Evolutionary conservation across 2,329 filamentous ascomycete species (phyloP).

Genomic region (Aspergillus felis): DNA sequence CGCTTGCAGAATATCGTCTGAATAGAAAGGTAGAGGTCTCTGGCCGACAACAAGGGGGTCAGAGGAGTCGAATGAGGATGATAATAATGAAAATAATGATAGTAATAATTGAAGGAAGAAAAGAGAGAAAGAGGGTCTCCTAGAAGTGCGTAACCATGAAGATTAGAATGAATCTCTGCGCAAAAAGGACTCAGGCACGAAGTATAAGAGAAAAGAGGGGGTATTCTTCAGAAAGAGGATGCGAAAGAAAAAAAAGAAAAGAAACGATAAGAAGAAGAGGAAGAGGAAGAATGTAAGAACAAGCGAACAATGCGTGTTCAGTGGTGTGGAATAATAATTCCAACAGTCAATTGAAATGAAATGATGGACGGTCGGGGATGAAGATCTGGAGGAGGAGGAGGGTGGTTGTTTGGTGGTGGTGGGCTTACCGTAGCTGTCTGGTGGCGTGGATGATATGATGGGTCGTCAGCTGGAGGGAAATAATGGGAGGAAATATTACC

Average conservation of each 20-base stretch:
- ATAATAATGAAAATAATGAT: background rate
- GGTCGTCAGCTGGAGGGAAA: conserved; percentile 16
- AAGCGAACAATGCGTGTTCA: background rate
- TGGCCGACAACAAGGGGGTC: conserved; percentile 4
- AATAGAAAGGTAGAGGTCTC: background rate
- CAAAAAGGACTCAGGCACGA: background rate
- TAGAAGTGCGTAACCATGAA: background rate
- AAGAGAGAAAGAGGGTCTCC: background rate
- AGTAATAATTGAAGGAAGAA: background rate
- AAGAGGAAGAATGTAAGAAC: background rate
- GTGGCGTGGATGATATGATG: conserved; percentile 17
- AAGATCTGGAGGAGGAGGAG: background rate
- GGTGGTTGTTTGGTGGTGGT: background rate
- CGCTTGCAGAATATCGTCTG: conserved; percentile 17
- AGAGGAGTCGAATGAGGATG: background rate
- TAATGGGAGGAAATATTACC: conserved; percentile 23
- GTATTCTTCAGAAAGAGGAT: background rate
- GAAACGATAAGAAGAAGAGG: conserved; percentile 1
- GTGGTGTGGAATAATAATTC: background rate
- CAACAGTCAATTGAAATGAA: conserved; percentile 3
- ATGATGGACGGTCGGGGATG: conserved; percentile 1
- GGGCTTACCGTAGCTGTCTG: conserved; percentile 7
- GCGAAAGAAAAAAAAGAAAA: conserved; percentile 1
- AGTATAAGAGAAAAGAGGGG: background rate
- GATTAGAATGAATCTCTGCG: background rate